Percentiles rank a stretch among this genome's conserved stretches.
Evolutionary conservation across 352 stramenopile genomes (phyloP).

Genomic region (Phytopythium cucurbitacearum): DNA sequence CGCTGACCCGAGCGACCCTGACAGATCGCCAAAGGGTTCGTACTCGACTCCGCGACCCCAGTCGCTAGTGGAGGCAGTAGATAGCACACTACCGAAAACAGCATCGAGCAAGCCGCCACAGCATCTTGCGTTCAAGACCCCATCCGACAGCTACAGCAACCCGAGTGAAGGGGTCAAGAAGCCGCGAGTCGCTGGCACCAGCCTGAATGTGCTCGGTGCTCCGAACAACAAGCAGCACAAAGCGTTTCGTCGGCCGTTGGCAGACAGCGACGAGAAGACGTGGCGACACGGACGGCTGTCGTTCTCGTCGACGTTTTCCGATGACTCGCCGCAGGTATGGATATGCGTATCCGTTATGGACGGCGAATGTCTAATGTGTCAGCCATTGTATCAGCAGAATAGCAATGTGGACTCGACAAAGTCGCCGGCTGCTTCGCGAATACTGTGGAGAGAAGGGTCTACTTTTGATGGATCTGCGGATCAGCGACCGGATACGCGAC

Average conservation of each 20-base stretch:
- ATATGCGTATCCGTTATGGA: not conserved
- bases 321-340: conserved; percentile 52
- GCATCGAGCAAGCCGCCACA: conserved; percentile 8
- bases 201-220: conserved; percentile 13
- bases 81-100: conserved; percentile 5
- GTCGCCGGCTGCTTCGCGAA: not conserved
- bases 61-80: conserved; percentile 15
- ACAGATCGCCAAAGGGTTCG: conserved; percentile 14
- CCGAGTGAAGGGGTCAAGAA: conserved; percentile 51
- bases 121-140: conserved; percentile 30
- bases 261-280: conserved; percentile 53
- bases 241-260: conserved; percentile 40
- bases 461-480: too few relatives aligned
- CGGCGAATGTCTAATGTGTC: not conserved
- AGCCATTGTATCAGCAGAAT: not conserved
- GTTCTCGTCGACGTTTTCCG: conserved; percentile 50
- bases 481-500: too few relatives aligned
- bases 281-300: conserved; percentile 45
- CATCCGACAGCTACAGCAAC: conserved; percentile 13
- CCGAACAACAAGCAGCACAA: conserved; percentile 42
- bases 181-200: conserved; percentile 20
- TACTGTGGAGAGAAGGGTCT: too few relatives aligned
- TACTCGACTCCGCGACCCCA: conserved; percentile 28
- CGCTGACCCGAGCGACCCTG: not conserved
- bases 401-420: not conserved